Conservation (phyloP, 1,139 yeast species). For the Saccharomyces hybrid region DNA sequence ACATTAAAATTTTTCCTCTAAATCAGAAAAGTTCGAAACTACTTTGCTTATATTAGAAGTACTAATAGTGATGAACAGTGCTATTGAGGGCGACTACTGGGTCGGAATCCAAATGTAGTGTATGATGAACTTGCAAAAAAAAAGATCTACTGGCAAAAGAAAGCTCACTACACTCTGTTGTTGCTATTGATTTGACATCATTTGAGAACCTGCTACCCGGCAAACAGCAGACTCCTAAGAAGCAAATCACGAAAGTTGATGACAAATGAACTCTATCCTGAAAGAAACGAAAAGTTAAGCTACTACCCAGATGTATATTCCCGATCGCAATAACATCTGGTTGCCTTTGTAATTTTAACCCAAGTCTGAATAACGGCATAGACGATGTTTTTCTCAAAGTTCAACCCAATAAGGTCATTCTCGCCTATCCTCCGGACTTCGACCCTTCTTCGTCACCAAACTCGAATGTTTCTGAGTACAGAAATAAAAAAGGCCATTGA, state of each 20-base stretch:
- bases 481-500: slow-evolving; percentile 81
- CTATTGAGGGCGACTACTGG: too few relatives aligned
- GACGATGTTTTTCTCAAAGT: neutral
- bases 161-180: too few relatives aligned
- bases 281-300: neutral
- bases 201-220: neutral
- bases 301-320: neutral
- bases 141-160: too few relatives aligned
- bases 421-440: neutral
- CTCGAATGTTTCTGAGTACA: slow-evolving; percentile 42
- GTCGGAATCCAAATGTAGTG: too few relatives aligned
- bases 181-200: too few relatives aligned
- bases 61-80: too few relatives aligned
- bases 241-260: neutral
- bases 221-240: neutral
- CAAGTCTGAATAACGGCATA: neutral
- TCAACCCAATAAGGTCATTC: neutral
- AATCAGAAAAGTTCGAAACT: too few relatives aligned
- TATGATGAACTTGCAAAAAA: too few relatives aligned
- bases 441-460: neutral
- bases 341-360: neutral
- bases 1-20: too few relatives aligned
- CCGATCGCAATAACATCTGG: neutral
- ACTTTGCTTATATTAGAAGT: too few relatives aligned
- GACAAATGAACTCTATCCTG: neutral